These are phyloP conservation scores for Phylloporus sp. DNA, from an alignment of 768 basidiomycete genomes.

Conservation along the genomic window DNA sequence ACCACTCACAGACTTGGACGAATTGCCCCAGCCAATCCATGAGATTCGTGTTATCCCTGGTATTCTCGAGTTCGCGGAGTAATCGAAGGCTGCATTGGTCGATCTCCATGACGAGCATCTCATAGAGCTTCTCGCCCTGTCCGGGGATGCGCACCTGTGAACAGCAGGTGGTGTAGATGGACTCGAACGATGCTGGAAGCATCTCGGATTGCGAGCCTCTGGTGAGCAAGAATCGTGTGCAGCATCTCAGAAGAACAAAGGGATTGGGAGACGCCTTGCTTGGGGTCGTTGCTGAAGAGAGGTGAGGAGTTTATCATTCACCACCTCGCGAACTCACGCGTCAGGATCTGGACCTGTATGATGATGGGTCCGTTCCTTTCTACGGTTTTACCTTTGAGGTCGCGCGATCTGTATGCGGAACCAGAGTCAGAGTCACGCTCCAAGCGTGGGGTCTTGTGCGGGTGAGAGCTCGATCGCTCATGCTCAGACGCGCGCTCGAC, in stretches of 20 bases:
- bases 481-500: slow-evolving; percentile 28
- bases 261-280: slow-evolving; percentile 12
- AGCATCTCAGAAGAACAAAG: slow-evolving; percentile 30
- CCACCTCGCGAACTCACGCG: slow-evolving; percentile 28
- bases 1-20: slow-evolving; percentile 55
- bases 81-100: slow-evolving; percentile 47
- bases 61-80: slow-evolving; percentile 33
- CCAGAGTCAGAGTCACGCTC: slow-evolving; percentile 63
- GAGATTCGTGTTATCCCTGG: slow-evolving; percentile 14
- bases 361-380: slow-evolving; percentile 37
- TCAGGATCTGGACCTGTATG: slow-evolving; percentile 44
- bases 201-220: slow-evolving; percentile 26
- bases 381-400: slow-evolving; percentile 21
- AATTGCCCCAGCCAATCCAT: slow-evolving; percentile 58
- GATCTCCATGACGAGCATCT: slow-evolving; percentile 53
- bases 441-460: slow-evolving; percentile 64
- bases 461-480: slow-evolving; percentile 52
- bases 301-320: not conserved
- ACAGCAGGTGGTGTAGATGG: slow-evolving; percentile 53
- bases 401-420: slow-evolving; percentile 54
- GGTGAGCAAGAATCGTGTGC: slow-evolving; percentile 40
- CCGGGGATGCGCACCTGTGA: slow-evolving; percentile 48
- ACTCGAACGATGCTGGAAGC: slow-evolving; percentile 49
- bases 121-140: slow-evolving; percentile 55
- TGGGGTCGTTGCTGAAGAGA: slow-evolving; percentile 8